Evolutionary conservation across 2,329 filamentous ascomycete species (phyloP).

Genomic region (Beauveria pseudobassiana): DNA sequence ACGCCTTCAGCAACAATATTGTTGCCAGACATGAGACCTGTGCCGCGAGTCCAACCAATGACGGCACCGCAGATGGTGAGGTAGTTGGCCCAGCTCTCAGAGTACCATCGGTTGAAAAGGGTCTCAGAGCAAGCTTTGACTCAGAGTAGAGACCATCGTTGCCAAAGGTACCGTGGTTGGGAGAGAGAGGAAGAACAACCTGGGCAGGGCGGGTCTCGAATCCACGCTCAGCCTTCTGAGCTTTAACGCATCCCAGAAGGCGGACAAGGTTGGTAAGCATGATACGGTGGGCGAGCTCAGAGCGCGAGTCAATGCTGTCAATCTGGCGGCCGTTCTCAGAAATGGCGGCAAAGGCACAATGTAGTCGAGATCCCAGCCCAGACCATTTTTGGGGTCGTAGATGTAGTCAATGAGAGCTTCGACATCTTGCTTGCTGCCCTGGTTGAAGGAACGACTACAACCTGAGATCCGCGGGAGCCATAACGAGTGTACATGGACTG

Average conservation of each 20-base stretch:
- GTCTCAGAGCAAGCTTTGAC: slow-evolving; percentile 97
- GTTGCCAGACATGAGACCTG: slow-evolving; percentile 95
- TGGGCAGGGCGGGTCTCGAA: slow-evolving; percentile 95
- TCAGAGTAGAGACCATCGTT: slow-evolving; percentile 97
- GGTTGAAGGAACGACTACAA: slow-evolving; percentile 98
- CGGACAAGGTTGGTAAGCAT: slow-evolving; percentile 97
- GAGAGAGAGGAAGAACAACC: slow-evolving; percentile 90
- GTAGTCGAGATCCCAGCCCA: slow-evolving; percentile 97
- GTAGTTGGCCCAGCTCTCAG: slow-evolving; percentile 94
- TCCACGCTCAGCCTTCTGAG: slow-evolving; percentile 77
- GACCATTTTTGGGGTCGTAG: slow-evolving; percentile 90
- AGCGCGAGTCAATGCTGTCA: slow-evolving; percentile 92
- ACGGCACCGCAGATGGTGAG: slow-evolving; percentile 97
- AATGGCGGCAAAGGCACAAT: slow-evolving; percentile 92
- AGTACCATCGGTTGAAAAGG: slow-evolving; percentile 97
- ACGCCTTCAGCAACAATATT: slow-evolving; percentile 96
- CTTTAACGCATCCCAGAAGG: slow-evolving; percentile 83
- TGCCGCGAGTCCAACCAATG: slow-evolving; percentile 98
- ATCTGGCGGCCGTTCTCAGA: slow-evolving; percentile 97
- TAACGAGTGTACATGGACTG: slow-evolving; percentile 96
- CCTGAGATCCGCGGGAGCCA: slow-evolving; percentile 87
- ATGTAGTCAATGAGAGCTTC: slow-evolving; percentile 93
- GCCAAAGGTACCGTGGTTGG: slow-evolving; percentile 97
- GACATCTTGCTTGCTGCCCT: slow-evolving; percentile 96
- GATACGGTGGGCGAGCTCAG: slow-evolving; percentile 94